Evolutionary conservation across 1,284 basidiomycete genomes (phyloP), one percentile per base, ranked within the genome.

Genomic region (Porogramme epimiltina): DNA sequence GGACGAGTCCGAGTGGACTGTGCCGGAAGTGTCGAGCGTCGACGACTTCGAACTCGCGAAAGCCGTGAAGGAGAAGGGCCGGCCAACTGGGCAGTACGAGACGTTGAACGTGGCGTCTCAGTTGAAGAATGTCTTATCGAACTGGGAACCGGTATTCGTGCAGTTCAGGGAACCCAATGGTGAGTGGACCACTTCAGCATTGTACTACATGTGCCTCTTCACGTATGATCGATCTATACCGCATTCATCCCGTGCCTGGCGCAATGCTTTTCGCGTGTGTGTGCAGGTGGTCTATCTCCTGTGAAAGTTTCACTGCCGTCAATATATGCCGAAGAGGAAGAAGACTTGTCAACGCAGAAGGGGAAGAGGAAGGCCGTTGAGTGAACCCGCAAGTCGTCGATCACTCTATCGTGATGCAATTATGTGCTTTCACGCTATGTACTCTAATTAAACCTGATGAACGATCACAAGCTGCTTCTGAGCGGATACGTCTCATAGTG

Each of bases 31-130:
- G 11, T 50, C 61, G 11, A 69, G 63, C 34, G 65, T 66, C 6
- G 70, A 77, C 19, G 85, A 88, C 54, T 89, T 91, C 64, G 86
- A 89, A 61, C 65, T 91, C 24, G 85, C 81, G 52, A 75, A 74
- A 22, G 73, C 70, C 6, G 58, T 77, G 38, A 80, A 75, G 58
- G 79, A 81, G 55, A 78, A 76, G 63, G 78, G 79, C 2, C 72
- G 71, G 45, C 70, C 66, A 42, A 77, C 73, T 19, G 73, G 73
- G 38, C 72, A 70, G 39, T 89, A 84, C 63, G 80, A 84, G 52
- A 56, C 73, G 4, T 62, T 90, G 51, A 65, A 74, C 11, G 71
- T 74, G n/a, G 66, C 69, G 2, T 65, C 69, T 46, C 64, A 70
- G 37, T 64, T 89, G 44, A 80, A 76, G 53, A 79, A 80, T 42